Percentiles rank a stretch among this genome's conserved stretches.
phyloP scores from a whole-genome alignment of 2,329 filamentous ascomycete genomes.

The Coniosporium tulheliwenetii region DNA sequence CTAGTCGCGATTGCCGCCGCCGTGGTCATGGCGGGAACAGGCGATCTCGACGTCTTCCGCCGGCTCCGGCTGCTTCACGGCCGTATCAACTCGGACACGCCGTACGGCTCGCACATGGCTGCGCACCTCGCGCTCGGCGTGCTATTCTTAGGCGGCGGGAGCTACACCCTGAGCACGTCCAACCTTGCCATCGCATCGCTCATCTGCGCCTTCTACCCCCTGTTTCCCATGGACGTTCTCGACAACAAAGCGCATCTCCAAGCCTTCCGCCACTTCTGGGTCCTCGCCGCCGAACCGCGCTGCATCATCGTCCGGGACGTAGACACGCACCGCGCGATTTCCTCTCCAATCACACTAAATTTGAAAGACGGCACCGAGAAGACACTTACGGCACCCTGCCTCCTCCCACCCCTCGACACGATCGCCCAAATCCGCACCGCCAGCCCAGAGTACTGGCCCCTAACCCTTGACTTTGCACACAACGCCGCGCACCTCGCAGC shows the following conservation, averaged over 20 bases:
- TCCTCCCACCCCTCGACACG: constrained; percentile 48
- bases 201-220: constrained; percentile 82
- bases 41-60: constrained; percentile 72
- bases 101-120: constrained; percentile 88
- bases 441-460: constrained; percentile 61
- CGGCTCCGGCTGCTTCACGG: constrained; percentile 79
- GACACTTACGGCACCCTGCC: constrained; percentile 35
- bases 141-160: constrained; percentile 84
- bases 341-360: constrained; percentile 52
- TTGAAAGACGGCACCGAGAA: constrained; percentile 28
- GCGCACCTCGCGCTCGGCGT: constrained; percentile 83
- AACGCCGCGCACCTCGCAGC: constrained; percentile 46
- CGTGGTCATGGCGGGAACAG: constrained; percentile 90
- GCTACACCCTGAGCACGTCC: constrained; percentile 77
- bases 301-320: constrained; percentile 82
- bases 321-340: constrained; percentile 65
- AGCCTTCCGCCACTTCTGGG: constrained; percentile 95
- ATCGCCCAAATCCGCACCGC: constrained; percentile 47
- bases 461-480: constrained; percentile 57
- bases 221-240: constrained; percentile 77
- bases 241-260: constrained; percentile 93
- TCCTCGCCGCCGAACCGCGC: constrained; percentile 75
- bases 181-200: constrained; percentile 75
- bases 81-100: constrained; percentile 64
- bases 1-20: constrained; percentile 67